Evolutionary conservation across 345 rosid genomes (phyloP).

Genomic region (Pistacia vera): DNA sequence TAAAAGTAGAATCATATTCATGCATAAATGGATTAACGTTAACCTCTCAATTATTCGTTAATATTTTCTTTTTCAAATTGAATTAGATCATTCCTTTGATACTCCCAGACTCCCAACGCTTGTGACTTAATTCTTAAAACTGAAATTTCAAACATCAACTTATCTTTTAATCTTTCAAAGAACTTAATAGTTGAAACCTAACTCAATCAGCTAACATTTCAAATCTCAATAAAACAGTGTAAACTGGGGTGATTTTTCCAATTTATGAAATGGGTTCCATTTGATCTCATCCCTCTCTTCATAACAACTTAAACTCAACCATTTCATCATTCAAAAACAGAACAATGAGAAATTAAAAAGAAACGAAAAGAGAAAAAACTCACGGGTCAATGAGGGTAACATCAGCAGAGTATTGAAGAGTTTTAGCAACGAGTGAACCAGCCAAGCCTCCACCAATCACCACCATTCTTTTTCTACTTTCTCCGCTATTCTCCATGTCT

Average conservation of each 20-base stretch:
- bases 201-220: not conserved
- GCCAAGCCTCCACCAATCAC: conserved; percentile 69
- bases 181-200: not conserved
- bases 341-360: not conserved
- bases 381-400: conserved; percentile 75
- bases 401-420: conserved; percentile 59
- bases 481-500: conserved; percentile 9
- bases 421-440: conserved; percentile 54
- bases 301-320: too few species aligned
- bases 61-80: not conserved
- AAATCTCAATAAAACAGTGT: not conserved
- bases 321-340: not conserved
- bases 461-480: conserved; percentile 40
- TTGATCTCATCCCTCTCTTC: not conserved
- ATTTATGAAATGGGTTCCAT: not conserved
- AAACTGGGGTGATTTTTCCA: not conserved
- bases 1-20: not conserved
- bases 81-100: not conserved
- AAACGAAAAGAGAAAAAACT: conserved; percentile 6
- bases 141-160: not conserved
- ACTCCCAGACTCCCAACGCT: not conserved
- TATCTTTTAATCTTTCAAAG: not conserved
- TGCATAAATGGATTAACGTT: not conserved
- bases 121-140: not conserved
- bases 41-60: not conserved